Conservation (phyloP, 805 yeast genomes). For the Saccharomyces kudriavzevii region DNA sequence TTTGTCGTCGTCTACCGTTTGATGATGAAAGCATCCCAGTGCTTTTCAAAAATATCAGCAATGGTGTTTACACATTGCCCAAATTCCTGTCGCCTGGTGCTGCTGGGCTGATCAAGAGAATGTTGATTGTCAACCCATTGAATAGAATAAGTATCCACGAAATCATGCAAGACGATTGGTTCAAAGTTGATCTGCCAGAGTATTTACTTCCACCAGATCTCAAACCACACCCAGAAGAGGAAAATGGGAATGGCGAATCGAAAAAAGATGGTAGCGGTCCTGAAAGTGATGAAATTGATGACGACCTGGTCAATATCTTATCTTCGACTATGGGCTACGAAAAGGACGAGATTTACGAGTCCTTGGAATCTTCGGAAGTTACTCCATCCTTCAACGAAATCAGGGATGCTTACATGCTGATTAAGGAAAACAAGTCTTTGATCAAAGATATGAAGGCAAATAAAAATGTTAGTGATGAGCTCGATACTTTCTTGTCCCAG, state of each 20-base stretch:
- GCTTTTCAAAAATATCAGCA: slow-evolving; percentile 80
- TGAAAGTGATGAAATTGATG: slow-evolving; percentile 47
- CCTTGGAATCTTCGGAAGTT: slow-evolving; percentile 41
- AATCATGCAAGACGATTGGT: slow-evolving; percentile 93
- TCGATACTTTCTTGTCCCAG: slow-evolving; percentile 51
- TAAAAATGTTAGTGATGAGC: slow-evolving; percentile 36
- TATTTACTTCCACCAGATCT: slow-evolving; percentile 51
- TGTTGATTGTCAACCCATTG: slow-evolving; percentile 91
- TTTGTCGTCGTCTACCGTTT: slow-evolving; percentile 90
- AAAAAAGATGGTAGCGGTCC: slow-evolving; percentile 7
- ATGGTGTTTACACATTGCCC: slow-evolving; percentile 88
- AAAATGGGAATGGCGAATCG: slow-evolving; percentile 12
- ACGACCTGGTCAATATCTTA: slow-evolving; percentile 65
- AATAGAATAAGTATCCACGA: slow-evolving; percentile 89
- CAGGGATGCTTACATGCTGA: slow-evolving; percentile 74
- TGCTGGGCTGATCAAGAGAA: slow-evolving; percentile 67
- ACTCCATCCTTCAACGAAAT: slow-evolving; percentile 62
- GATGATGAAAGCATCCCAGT: slow-evolving; percentile 96
- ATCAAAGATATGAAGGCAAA: slow-evolving; percentile 54
- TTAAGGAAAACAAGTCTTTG: slow-evolving; percentile 68
- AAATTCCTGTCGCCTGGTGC: slow-evolving; percentile 82
- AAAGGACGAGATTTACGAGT: slow-evolving; percentile 69
- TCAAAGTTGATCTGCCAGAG: slow-evolving; percentile 69
- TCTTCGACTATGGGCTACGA: slow-evolving; percentile 85
- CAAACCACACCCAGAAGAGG: slow-evolving; percentile 13